Evolutionary conservation across 2,329 filamentous ascomycete species (phyloP).

Genomic region (Penicillium sp.): DNA sequence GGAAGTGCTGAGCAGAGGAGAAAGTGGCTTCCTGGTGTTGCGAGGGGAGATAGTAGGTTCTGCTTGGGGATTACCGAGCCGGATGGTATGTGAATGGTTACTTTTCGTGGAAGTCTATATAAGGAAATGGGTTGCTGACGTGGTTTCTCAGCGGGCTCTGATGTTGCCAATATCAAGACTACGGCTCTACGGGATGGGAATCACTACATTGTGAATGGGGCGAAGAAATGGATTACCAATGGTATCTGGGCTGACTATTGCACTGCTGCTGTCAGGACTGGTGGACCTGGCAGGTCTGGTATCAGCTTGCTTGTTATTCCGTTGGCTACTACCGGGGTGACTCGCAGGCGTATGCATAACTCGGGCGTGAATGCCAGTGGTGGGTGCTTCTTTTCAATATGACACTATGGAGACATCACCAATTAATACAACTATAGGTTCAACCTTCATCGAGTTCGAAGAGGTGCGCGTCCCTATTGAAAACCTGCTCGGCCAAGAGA

Average conservation of each 20-base stretch:
- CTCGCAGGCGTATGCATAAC: constrained; percentile 53
- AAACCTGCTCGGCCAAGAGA: constrained; percentile 68
- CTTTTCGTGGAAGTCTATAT: background rate
- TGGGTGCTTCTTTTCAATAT: constrained; percentile 19
- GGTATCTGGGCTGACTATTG: constrained; percentile 60
- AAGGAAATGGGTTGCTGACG: constrained; percentile 2
- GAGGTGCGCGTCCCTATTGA: constrained; percentile 68
- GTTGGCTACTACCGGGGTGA: constrained; percentile 61
- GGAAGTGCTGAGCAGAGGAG: constrained; percentile 60
- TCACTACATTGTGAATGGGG: constrained; percentile 62
- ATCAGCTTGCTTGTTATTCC: constrained; percentile 66
- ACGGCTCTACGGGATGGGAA: constrained; percentile 54
- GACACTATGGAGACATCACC: background rate
- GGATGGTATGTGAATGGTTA: constrained; percentile 47
- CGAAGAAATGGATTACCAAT: constrained; percentile 69
- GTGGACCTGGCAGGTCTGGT: constrained; percentile 58
- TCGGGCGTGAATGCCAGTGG: constrained; percentile 66
- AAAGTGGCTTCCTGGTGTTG: constrained; percentile 59
- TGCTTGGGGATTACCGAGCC: constrained; percentile 67
- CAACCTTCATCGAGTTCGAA: constrained; percentile 67
- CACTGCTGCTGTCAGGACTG: constrained; percentile 59
- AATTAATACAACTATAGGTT: constrained; percentile 29
- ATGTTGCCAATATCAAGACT: constrained; percentile 63
- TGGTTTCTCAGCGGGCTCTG: constrained; percentile 52
- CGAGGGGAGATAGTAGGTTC: constrained; percentile 59